Evolutionary conservation across 139 green algal genomes (phyloP).

Genomic region (Tetradesmus obliquus): DNA sequence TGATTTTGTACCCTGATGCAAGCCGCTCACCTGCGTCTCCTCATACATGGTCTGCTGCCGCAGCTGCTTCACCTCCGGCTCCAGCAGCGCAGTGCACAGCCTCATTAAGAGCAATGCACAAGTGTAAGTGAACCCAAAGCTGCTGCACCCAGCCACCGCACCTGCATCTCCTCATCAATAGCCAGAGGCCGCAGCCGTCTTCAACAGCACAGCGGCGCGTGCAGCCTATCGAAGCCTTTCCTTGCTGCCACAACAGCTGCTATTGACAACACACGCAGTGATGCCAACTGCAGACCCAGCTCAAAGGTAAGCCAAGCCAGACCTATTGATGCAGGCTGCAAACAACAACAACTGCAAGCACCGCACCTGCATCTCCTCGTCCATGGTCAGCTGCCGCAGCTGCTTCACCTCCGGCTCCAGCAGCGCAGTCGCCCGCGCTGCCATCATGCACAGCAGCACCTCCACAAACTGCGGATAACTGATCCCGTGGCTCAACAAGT

Average conservation of each 20-base stretch:
- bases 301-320: not conserved
- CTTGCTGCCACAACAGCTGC: too few species aligned
- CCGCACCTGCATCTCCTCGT: slow-evolving; percentile 44
- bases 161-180: slow-evolving; percentile 40
- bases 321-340: not conserved
- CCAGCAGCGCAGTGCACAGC: not conserved
- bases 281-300: not conserved
- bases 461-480: slow-evolving; percentile 70
- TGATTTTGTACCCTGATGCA: too few species aligned
- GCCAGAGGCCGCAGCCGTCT: not conserved
- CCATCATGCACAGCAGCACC: slow-evolving; percentile 58
- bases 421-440: slow-evolving; percentile 14
- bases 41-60: not conserved
- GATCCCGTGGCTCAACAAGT: slow-evolving; percentile 33
- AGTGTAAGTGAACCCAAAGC: too few species aligned
- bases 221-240: not conserved
- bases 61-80: slow-evolving; percentile 28
- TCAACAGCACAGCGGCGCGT: not conserved
- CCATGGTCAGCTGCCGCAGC: not conserved
- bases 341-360: not conserved
- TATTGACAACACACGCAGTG: too few species aligned
- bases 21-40: slow-evolving; percentile 39
- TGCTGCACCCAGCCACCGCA: not conserved
- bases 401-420: slow-evolving; percentile 32
- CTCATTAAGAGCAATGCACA: too few species aligned